These are phyloP conservation scores for Leccinum fuscescens DNA, from an alignment of 1,284 basidiomycete species.

Conservation along the genomic window DNA sequence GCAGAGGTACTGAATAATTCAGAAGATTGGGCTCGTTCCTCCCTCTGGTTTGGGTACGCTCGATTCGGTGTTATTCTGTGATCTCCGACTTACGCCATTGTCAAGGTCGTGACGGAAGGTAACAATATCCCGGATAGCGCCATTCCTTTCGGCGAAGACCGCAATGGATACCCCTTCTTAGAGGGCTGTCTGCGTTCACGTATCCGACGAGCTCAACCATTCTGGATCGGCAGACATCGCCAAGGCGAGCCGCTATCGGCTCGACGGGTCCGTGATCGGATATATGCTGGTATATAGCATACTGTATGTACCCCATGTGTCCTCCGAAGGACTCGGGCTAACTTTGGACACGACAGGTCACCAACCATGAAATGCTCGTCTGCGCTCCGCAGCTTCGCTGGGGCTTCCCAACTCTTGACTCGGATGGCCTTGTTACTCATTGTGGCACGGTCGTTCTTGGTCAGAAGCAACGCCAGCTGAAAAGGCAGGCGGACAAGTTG, in stretches of 20 bases:
- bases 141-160: conserved; percentile 33
- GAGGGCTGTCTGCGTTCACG: conserved; percentile 16
- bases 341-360: conserved; percentile 18
- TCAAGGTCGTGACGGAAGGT: conserved; percentile 31
- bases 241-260: conserved; percentile 26
- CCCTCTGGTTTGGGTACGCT: conserved; percentile 32
- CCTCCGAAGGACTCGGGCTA: not conserved
- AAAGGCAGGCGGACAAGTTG: not conserved
- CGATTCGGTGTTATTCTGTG: not conserved
- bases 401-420: conserved; percentile 23
- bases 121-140: conserved; percentile 32
- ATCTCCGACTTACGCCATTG: not conserved
- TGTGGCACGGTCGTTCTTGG: conserved; percentile 33
- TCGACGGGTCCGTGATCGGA: conserved; percentile 29
- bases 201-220: not conserved
- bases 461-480: conserved; percentile 25
- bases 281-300: conserved; percentile 30
- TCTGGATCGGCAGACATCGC: conserved; percentile 25
- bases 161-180: conserved; percentile 29
- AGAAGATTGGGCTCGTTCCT: conserved; percentile 29
- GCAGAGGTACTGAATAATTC: conserved; percentile 30
- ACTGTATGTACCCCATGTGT: conserved; percentile 14
- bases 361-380: conserved; percentile 32
- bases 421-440: conserved; percentile 17
- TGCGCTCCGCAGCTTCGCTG: conserved; percentile 35